Percentiles rank a stretch among this genome's conserved stretches.
These are phyloP conservation scores for Botrytis pseudocinerea DNA, from an alignment of 2,329 filamentous ascomycete genomes.

Conservation along the genomic window DNA sequence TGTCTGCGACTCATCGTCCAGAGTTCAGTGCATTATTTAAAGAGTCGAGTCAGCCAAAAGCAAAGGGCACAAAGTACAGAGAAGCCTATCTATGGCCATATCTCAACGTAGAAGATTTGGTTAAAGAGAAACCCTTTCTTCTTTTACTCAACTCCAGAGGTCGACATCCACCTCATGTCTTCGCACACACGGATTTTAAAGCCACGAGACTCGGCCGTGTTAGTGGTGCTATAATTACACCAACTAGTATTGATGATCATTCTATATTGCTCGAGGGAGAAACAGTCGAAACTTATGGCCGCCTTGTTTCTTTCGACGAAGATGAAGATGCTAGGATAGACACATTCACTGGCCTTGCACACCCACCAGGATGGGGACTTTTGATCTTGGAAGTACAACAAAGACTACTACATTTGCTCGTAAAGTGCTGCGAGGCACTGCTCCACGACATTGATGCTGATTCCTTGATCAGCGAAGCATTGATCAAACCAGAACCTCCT, in stretches of 20 bases:
- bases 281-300: constrained; percentile 43
- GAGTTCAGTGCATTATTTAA: constrained; percentile 46
- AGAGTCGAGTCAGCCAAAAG: constrained; percentile 28
- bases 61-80: constrained; percentile 31
- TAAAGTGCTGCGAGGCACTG: constrained; percentile 49
- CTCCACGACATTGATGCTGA: constrained; percentile 51
- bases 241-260: constrained; percentile 27
- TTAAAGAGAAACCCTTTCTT: constrained; percentile 46
- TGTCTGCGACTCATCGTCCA: constrained; percentile 52
- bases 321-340: constrained; percentile 44
- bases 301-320: constrained; percentile 43
- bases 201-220: constrained; percentile 40
- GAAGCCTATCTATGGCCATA: constrained; percentile 52
- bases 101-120: constrained; percentile 59
- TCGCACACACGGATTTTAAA: constrained; percentile 49
- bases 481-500: constrained; percentile 45
- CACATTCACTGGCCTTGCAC: constrained; percentile 43
- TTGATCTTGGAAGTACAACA: constrained; percentile 54
- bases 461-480: constrained; percentile 36
- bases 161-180: constrained; percentile 48
- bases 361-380: constrained; percentile 50
- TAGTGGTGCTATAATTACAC: constrained; percentile 24
- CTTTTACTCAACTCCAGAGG: constrained; percentile 56
- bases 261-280: constrained; percentile 42
- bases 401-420: constrained; percentile 50